Conservation (phyloP, 2,329 filamentous ascomycete genomes). For the Diaporthe sp. region DNA sequence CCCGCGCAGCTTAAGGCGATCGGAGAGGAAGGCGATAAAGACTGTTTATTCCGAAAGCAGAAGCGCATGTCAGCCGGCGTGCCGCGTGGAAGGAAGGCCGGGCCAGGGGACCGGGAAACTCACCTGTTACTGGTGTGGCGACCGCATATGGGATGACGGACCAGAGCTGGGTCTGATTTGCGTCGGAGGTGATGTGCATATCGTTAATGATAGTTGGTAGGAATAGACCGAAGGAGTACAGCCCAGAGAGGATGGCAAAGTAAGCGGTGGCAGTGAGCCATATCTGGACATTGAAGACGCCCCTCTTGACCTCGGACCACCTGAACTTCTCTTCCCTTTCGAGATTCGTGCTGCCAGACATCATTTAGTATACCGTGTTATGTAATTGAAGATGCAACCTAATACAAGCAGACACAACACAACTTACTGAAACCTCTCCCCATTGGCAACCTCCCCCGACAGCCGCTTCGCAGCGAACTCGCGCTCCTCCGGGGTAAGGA, state of each 20-base stretch:
- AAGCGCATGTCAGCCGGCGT: background rate
- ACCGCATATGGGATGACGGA: conserved; percentile 75
- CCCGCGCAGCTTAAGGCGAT: conserved; percentile 71
- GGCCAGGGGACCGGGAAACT: conserved; percentile 22
- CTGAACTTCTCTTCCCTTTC: conserved; percentile 62
- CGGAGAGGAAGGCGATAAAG: conserved; percentile 69
- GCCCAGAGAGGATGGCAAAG: conserved; percentile 69
- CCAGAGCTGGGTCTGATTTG: conserved; percentile 73
- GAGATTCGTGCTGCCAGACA: conserved; percentile 42
- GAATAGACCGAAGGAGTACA: conserved; percentile 76
- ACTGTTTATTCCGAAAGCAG: conserved; percentile 50
- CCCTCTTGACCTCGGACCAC: conserved; percentile 75
- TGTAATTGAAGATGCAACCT: accelerated
- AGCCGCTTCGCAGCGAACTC: conserved; percentile 62
- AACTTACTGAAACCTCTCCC: conserved; percentile 52
- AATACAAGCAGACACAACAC: background rate
- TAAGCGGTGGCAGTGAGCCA: conserved; percentile 75
- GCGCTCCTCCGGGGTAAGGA: conserved; percentile 67
- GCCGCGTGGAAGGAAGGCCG: too few species aligned
- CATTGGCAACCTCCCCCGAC: conserved; percentile 50
- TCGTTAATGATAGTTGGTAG: conserved; percentile 75
- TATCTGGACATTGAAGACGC: conserved; percentile 70
- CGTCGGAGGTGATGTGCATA: conserved; percentile 65
- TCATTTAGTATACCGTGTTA: background rate
- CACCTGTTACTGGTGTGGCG: conserved; percentile 67